Evolutionary conservation across 805 yeast species (phyloP), one percentile per base, ranked within the genome.

Genomic region (Ogataea nitratoaversa): DNA sequence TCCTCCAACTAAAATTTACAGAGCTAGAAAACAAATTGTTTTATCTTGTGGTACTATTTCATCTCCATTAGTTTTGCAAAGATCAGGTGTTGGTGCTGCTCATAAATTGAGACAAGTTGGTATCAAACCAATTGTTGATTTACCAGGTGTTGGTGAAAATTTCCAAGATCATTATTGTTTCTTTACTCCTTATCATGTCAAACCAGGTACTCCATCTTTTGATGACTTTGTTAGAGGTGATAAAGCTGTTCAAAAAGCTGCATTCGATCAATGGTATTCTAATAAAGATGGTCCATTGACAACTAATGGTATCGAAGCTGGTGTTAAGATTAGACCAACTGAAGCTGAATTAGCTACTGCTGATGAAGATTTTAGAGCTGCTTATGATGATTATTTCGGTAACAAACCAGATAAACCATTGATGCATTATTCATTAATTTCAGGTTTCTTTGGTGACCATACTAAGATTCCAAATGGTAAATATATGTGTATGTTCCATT

Each of bases 31-130:
- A 48, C 72, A 71, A 50, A 61, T 64, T 47, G 65, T 72, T 34
- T 66, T 71, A 9, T 50, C 70, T 32, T 72, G 74, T 25, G 78
- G 78, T 23, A 60, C 75, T 4, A 57, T 70, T 38, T 60, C 71
- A 18, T 71, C 78, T 4, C 78, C 78, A 16, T 46, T 70, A n/a
- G 57, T 72, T 18, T 59, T 72, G 39, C 68, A 70, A 50, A 65
- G 69, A 46, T 71, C 77, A 3, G 77, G 77, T 13, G 70, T 72
- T 38, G 60, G 60, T 46, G 56, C 57, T 32, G 57, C 60, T 16
- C 52, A 48, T 46, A 54, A 50, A 42, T 43, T 55, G 44, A 48
- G 60, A 44, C 54, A 55, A 30, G 57, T 46, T 38, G 60, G 60
- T 34, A 41, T 55, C 39, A 55, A 55, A 49, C 58, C 60, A 27